A percentile compares a stretch with the other conserved stretches of the same genome.
Conservation (phyloP, 2,329 filamentous ascomycete genomes). For the Xylariales sp. region DNA sequence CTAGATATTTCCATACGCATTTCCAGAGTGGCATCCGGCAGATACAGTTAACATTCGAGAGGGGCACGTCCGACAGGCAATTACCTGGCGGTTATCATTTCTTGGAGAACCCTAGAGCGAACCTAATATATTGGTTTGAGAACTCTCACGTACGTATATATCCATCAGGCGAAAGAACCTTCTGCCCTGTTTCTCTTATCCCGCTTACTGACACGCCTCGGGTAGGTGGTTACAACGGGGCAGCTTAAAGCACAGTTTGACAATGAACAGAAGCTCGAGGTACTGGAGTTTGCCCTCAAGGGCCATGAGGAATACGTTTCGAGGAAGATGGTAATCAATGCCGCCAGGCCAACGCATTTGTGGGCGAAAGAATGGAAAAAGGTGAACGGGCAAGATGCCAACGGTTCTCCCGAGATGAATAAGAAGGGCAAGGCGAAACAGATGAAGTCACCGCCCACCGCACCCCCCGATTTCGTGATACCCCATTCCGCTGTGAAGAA, state of each 20-base stretch:
- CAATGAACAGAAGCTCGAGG: slow-evolving; percentile 80
- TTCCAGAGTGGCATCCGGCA: slow-evolving; percentile 87
- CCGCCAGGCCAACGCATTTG: slow-evolving; percentile 69
- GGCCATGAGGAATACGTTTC: slow-evolving; percentile 87
- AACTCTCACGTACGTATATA: slow-evolving; percentile 76
- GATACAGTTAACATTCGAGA: slow-evolving; percentile 87
- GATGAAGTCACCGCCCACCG: slow-evolving; percentile 68
- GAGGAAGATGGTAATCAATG: slow-evolving; percentile 71
- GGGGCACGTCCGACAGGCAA: slow-evolving; percentile 65
- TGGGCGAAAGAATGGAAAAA: slow-evolving; percentile 75
- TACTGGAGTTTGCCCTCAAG: slow-evolving; percentile 82
- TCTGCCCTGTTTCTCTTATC: background rate
- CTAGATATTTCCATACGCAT: slow-evolving; percentile 90
- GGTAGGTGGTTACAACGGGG: slow-evolving; percentile 80
- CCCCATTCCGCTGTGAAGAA: slow-evolving; percentile 67
- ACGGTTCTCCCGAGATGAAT: slow-evolving; percentile 73
- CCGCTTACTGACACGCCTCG: slow-evolving; percentile 15
- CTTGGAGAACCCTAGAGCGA: slow-evolving; percentile 81
- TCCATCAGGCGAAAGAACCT: background rate
- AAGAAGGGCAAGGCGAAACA: slow-evolving; percentile 71
- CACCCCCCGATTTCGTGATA: slow-evolving; percentile 71
- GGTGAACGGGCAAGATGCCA: slow-evolving; percentile 67
- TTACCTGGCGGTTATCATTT: slow-evolving; percentile 74
- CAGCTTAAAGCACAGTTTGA: slow-evolving; percentile 84
- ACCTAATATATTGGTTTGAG: slow-evolving; percentile 89